Evolutionary conservation across 192 early-diverging fungal species (phyloP).

Genomic region (Chytriomyces confervae): DNA sequence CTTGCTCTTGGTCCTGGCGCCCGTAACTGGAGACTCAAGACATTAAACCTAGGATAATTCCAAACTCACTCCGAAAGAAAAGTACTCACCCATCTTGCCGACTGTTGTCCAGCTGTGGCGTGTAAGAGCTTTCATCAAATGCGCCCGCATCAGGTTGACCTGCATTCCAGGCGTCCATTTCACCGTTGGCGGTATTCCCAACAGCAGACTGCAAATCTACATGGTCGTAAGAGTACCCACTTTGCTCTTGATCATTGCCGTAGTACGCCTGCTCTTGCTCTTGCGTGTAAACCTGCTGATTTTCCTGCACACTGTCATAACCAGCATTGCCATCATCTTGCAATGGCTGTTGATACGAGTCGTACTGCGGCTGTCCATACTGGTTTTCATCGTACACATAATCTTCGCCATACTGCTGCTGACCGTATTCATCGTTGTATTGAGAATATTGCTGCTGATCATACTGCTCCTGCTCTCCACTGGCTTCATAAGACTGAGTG

Average conservation of each 20-base stretch:
- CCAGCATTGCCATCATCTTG: not conserved
- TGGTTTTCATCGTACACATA: not conserved
- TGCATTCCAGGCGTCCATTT: no score
- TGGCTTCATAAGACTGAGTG: conserved; percentile 1
- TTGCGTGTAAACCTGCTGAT: no score
- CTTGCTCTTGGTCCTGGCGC: no score
- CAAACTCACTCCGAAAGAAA: no score
- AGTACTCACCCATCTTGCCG: no score
- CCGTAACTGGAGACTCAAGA: no score
- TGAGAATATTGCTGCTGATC: not conserved
- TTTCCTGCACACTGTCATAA: not conserved
- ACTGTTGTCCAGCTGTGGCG: no score
- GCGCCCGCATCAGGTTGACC: no score
- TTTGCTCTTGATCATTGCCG: not conserved
- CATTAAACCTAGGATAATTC: no score
- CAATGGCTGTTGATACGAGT: not conserved
- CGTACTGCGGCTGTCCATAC: not conserved
- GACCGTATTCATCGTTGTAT: not conserved
- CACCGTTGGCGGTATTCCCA: not conserved
- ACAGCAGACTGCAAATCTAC: not conserved
- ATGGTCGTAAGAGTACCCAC: no score
- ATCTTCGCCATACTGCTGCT: conserved; percentile 13
- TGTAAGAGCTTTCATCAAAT: no score
- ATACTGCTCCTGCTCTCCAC: not conserved
- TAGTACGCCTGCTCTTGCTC: not conserved